Evolutionary conservation across 306 rosid species (phyloP), one percentile per base, ranked within the genome.

Genomic region (Inga oerstediana): DNA sequence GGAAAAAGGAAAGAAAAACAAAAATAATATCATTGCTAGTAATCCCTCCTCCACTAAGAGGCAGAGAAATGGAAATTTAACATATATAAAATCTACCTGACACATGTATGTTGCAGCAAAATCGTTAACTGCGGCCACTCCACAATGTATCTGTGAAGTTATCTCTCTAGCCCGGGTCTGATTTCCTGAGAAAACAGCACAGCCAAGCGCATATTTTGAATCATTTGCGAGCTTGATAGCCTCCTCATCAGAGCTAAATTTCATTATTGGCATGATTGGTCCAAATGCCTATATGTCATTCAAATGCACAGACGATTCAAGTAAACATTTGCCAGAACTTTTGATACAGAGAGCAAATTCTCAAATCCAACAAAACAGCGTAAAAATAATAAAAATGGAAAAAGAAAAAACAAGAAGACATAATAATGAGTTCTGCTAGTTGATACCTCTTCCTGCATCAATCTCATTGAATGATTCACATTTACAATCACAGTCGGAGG

Each of bases 401-500:
- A 69, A 64, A 2, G 9, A 54, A 74, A 65, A 73, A 9, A 6
- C 19, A 22, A 11, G 20, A 71, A 22, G 34, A 11, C 15, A 70
- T 8, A 7, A 69, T 19, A 67, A 56, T 10, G 75, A 81, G 17
- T 49, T 83, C 78, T 49, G 70, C 37, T 88, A 11, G 22, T 27
- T 24, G 61, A 48, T 73, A 97, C 99, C 99, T 94, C 99, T 84
- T 97, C 98, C 85, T 97, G 97, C 99, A 97, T 97, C 91, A 97
- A 85, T 82, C 80, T 89, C 98, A 97, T 94, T 0, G 94, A 87
- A 90, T 92, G 99, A 81, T 94, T 91, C 83, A 94, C 97, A 78
- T 97, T 93, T 71, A 79, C 94, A 81, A 94, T 84, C 84, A 94
- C 97, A 5, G 99, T 92, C 49, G 98, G 98, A 10, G 97, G 98